Conservation (phyloP, 1,139 yeast genomes). For the Candida tetrigidarum region DNA sequence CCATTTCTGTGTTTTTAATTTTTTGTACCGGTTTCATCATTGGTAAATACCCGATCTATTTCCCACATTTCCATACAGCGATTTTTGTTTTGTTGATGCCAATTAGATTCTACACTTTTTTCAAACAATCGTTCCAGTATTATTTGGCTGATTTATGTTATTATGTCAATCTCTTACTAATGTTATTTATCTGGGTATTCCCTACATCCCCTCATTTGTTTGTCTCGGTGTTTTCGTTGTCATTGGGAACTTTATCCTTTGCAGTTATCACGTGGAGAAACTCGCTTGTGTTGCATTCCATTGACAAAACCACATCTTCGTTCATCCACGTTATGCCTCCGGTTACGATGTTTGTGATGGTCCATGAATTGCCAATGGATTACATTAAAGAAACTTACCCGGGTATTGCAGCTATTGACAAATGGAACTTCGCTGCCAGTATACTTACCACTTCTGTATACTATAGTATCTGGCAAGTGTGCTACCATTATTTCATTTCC, state of each 20-base stretch:
- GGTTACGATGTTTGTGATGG: conserved; percentile 81
- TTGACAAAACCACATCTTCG: conserved; percentile 90
- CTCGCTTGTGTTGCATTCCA: conserved; percentile 86
- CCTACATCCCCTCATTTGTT: conserved; percentile 76
- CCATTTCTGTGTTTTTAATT: conserved; percentile 69
- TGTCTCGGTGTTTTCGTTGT: conserved; percentile 81
- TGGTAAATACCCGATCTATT: conserved; percentile 76
- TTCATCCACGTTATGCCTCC: conserved; percentile 95
- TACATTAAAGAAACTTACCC: conserved; percentile 68
- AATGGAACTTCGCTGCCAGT: conserved; percentile 76
- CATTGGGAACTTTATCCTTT: conserved; percentile 89
- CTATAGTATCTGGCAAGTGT: conserved; percentile 89
- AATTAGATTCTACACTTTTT: conserved; percentile 80
- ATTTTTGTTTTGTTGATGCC: conserved; percentile 75
- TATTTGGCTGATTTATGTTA: conserved; percentile 94
- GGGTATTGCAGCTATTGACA: conserved; percentile 69
- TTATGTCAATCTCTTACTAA: conserved; percentile 75
- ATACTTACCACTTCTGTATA: conserved; percentile 80
- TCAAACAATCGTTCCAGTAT: conserved; percentile 78
- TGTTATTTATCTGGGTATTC: conserved; percentile 79
- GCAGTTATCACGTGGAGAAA: conserved; percentile 98
- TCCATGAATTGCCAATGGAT: conserved; percentile 69
- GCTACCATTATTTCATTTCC: conserved; percentile 92
- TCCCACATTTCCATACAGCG: conserved; percentile 76
- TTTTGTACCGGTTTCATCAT: conserved; percentile 76